A percentile compares a stretch with the other conserved stretches of the same genome.
Evolutionary conservation across 306 rosid genomes (phyloP).

Genomic region (Hylodesmum podocarpum): DNA sequence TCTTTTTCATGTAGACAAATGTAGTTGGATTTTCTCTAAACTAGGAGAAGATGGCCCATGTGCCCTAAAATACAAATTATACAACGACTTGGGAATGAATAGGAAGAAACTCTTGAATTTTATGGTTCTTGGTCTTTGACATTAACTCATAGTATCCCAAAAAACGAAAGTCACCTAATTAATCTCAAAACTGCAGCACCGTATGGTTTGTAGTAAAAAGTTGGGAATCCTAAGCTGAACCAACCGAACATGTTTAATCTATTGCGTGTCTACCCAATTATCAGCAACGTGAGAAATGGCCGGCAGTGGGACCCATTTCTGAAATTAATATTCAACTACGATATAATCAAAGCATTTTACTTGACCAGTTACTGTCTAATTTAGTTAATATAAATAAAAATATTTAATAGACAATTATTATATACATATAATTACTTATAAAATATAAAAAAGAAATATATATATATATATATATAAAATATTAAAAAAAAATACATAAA

Average conservation of each 20-base stretch:
- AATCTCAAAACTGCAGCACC: neutral
- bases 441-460: no score
- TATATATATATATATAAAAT: no score
- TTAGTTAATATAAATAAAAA: neutral
- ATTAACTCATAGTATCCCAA: neutral
- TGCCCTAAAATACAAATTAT: neutral
- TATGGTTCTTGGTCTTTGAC: neutral
- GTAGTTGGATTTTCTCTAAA: neutral
- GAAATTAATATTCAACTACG: neutral
- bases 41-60: neutral
- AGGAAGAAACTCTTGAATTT: neutral
- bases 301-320: constrained; percentile 23
- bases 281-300: constrained; percentile 21
- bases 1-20: neutral
- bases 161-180: neutral
- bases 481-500: no score
- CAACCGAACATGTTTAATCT: neutral
- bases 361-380: neutral
- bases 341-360: neutral
- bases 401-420: no score
- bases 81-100: neutral
- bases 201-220: neutral
- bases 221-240: constrained; percentile 29
- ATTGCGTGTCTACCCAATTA: constrained; percentile 10
- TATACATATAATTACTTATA: no score